Evolutionary conservation across 2,329 filamentous ascomycete genomes (phyloP), one percentile per base, ranked within the genome.

Genomic region (Elsinoe necatrix): DNA sequence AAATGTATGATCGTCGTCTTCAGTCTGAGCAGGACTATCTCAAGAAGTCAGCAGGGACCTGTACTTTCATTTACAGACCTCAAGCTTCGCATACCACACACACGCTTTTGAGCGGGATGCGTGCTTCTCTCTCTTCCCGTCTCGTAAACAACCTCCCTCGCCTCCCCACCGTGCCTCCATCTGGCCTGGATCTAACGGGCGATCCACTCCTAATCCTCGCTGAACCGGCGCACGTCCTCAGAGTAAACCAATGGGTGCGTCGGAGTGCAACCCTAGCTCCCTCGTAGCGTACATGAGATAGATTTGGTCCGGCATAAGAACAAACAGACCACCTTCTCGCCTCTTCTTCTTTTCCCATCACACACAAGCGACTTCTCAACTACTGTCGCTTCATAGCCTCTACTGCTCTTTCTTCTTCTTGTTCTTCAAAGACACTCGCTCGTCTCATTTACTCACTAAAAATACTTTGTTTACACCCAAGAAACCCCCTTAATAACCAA

Each of bases 201-300:
- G 31, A 37, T 25, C 48, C 20, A 52, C 37, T 37, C 48, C 48
- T 18, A 50, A 18, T 52, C 29, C 20, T 35, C 48, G 4, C 48
- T 45, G 48, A 52, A 52, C 48, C 48, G 39, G 9, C 21, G 48
- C 48, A 37, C 48, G 29, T 11, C 20, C 29, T 35, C 48, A 52
- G 20, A 52, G 29, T 52, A 31, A 52, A 52, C 48, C 48, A 52
- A 52, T 52, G 48, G 48, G 7, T n/a, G 48, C 48, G 48, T 52
- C 48, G 18, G 31, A 52, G 29, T 52, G 48, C 29, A 18, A 52
- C 48, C 48, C 29, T 52, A 39, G 48, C 48, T 52, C 31, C 27
- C 9, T 37, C n/a, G 41, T 25, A 4, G 4, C 27, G 14, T 52
- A 31, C 31, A 37, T 37, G 29, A 52, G 29, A 34, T 39, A 34